Percentiles rank a stretch among this genome's conserved stretches.
Evolutionary conservation across 148 eudicot species (phyloP).

Genomic region (Camellia japonica): DNA sequence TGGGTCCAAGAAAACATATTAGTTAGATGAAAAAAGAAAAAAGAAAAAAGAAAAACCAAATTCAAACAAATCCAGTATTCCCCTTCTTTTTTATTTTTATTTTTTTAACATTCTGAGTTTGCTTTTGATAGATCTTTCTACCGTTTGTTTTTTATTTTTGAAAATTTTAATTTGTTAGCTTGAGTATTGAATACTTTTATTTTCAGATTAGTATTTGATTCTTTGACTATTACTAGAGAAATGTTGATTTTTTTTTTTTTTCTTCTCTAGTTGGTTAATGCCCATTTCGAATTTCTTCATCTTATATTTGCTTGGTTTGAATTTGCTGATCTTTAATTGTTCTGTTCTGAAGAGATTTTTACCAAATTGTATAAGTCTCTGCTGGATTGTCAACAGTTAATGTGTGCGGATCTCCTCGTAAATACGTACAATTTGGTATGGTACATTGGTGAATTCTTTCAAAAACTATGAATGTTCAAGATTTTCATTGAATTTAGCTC

Average conservation of each 20-base stretch:
- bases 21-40: too few species aligned
- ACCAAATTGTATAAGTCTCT: neutral
- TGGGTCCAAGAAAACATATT: neutral
- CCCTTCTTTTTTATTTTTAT: neutral
- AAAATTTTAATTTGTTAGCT: too few species aligned
- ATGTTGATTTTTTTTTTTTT: neutral
- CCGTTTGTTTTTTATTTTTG: neutral
- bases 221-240: neutral
- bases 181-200: too few species aligned
- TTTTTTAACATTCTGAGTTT: neutral
- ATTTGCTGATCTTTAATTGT: slow-evolving; percentile 1
- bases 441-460: neutral
- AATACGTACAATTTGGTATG: neutral
- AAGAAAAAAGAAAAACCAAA: neutral
- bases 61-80: neutral
- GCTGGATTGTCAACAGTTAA: neutral
- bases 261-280: neutral
- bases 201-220: neutral
- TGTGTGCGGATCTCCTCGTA: neutral
- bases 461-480: neutral
- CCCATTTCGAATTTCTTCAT: neutral
- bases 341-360: neutral
- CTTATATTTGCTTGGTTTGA: neutral
- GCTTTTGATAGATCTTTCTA: neutral
- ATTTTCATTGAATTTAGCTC: neutral